Evolutionary conservation across 2,329 filamentous ascomycete genomes (phyloP), one percentile per base, ranked within the genome.

Genomic region (Magnaporthiopsis rhizophila): DNA sequence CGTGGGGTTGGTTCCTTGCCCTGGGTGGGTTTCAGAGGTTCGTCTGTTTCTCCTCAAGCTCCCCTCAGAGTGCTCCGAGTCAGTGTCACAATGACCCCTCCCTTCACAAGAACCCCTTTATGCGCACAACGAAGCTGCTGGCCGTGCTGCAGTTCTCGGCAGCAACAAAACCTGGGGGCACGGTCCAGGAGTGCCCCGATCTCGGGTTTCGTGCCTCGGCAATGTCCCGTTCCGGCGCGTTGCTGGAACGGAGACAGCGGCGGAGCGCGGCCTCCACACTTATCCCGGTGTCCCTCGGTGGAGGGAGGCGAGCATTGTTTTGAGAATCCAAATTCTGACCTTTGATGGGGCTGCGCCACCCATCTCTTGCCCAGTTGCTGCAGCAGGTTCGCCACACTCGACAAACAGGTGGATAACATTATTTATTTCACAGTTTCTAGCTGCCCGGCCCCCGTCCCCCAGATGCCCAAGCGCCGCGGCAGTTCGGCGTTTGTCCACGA

Each of bases 191-290:
- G 21, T n/a, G 7, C 45, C 45, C n/a, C 21, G 45, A n/a, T 21
- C 45, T 53, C 4, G 18, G 45, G 24, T 21, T 1, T 24, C n/a
- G 21, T 9, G 50, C 63, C 63, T 64, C 63, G 63, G 63, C 45
- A 64, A 61, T 15, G 36, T 28, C 21, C 58, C 63, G 58, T 56
- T 64, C 63, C 63, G 58, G 63, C 21, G 28, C 61, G 45, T 5
- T 2, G 5, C 21, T 50, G 45, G 45, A 13, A 21, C 45, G 21
- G 45, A 38, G 36, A 12, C 45, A n/a, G 21, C 45, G 45, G 45
- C 45, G 5, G 7, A 53, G n/a, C n/a, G 8, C 45, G 45, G 45
- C 21, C 6, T 53, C 45, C 45, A 21, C 45, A 21, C 45, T 50
- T 50, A 4, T 5, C 8, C 45, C 45, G 18, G 11, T 24, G 11